These are phyloP conservation scores for Posidonia oceanica DNA, from an alignment of 116 monocot genomes.

Conservation along the genomic window DNA sequence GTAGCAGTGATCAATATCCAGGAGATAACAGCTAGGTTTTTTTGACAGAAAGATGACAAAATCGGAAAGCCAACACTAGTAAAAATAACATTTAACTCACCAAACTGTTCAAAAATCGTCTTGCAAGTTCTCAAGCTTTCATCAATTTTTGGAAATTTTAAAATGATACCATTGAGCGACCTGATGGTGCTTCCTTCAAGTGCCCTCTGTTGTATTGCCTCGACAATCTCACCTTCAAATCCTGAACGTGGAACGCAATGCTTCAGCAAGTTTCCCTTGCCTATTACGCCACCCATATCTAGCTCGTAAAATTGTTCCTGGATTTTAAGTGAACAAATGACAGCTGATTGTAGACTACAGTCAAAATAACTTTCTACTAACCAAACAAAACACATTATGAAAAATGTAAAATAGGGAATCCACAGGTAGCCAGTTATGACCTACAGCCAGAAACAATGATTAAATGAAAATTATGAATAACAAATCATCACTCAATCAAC, in stretches of 20 bases:
- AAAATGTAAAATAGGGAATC: too few species aligned
- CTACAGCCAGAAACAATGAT: too few species aligned
- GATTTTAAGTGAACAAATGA: not conserved
- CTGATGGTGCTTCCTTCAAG: slow-evolving; percentile 41
- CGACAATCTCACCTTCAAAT: slow-evolving; percentile 75
- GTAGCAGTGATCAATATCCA: too few species aligned
- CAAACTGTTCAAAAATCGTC: slow-evolving; percentile 63
- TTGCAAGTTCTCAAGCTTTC: slow-evolving; percentile 65
- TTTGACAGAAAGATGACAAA: too few species aligned
- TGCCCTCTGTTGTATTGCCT: slow-evolving; percentile 54
- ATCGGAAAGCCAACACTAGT: too few species aligned
- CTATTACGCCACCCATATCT: slow-evolving; percentile 1
- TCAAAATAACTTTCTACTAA: slow-evolving; percentile 1
- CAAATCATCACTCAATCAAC: too few species aligned
- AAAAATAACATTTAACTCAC: slow-evolving; percentile 15
- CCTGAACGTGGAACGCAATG: slow-evolving; percentile 23
- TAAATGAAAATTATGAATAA: too few species aligned
- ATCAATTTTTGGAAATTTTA: slow-evolving; percentile 77
- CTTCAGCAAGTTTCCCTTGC: slow-evolving; percentile 3
- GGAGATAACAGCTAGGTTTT: too few species aligned
- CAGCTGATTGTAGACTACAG: not conserved
- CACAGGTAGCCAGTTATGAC: too few species aligned
- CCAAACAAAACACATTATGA: too few species aligned
- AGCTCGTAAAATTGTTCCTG: not conserved
- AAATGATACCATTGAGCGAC: slow-evolving; percentile 54